These are phyloP conservation scores for Silene coronaria DNA, from an alignment of 179 eudicot species.

Conservation along the genomic window DNA sequence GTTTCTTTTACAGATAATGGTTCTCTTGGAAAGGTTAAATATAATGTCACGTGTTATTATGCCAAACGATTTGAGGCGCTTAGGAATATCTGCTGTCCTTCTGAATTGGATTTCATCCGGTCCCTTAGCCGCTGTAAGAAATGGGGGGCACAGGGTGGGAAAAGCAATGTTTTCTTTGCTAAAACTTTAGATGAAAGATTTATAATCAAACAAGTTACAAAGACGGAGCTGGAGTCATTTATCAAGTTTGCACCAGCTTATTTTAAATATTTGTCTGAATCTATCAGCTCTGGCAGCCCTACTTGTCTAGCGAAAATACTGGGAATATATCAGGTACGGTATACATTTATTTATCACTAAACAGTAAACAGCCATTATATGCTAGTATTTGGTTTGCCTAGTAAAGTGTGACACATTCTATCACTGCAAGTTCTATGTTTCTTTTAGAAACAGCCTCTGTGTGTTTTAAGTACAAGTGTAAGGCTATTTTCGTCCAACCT, in stretches of 20 bases:
- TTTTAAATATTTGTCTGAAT: constrained; percentile 68
- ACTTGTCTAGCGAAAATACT: constrained; percentile 90
- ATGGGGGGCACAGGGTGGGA: constrained; percentile 97
- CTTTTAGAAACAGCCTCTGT: neutral
- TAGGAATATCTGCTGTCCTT: constrained; percentile 66
- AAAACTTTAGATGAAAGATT: constrained; percentile 86
- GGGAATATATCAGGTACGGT: constrained; percentile 85
- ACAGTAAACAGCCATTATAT: neutral
- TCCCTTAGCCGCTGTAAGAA: constrained; percentile 94
- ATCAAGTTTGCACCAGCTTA: constrained; percentile 81
- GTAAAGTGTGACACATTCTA: neutral
- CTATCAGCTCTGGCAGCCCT: constrained; percentile 58
- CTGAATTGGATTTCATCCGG: constrained; percentile 63
- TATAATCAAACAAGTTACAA: constrained; percentile 88
- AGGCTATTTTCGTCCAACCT: neutral
- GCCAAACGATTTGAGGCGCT: constrained; percentile 81
- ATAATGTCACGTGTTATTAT: constrained; percentile 69
- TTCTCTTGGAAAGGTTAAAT: constrained; percentile 67
- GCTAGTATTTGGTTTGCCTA: neutral
- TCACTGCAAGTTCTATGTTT: neutral
- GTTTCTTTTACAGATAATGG: constrained; percentile 70
- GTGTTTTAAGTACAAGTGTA: neutral
- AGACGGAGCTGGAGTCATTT: constrained; percentile 93
- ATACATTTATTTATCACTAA: neutral
- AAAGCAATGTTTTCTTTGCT: constrained; percentile 92